Percentiles rank a stretch among this genome's conserved stretches.
These are phyloP conservation scores for Apiospora malaysiana DNA, from an alignment of 2,329 filamentous ascomycete genomes.

Conservation along the genomic window DNA sequence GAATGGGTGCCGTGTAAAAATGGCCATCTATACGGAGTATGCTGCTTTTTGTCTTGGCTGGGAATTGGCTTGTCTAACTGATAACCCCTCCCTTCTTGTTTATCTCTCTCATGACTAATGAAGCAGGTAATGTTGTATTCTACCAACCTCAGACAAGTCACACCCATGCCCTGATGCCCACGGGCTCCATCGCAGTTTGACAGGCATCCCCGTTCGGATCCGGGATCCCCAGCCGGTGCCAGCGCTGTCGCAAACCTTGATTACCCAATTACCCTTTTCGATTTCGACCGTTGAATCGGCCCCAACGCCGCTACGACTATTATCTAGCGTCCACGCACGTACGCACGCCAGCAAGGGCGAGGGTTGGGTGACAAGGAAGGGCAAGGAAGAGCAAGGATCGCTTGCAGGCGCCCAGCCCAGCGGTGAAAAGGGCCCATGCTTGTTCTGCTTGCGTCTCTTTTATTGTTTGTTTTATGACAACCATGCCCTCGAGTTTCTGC, in stretches of 20 bases:
- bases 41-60: too few species aligned
- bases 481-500: too few species aligned
- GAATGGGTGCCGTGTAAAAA: too few species aligned
- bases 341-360: too few species aligned
- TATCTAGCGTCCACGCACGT: too few species aligned
- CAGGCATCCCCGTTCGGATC: neutral
- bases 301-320: too few species aligned
- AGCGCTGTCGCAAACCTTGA: neutral
- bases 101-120: too few species aligned
- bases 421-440: neutral
- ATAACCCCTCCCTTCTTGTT: too few species aligned
- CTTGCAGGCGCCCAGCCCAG: neutral
- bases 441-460: neutral
- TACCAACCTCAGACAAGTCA: neutral
- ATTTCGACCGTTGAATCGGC: neutral
- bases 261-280: neutral
- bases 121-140: neutral
- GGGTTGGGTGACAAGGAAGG: too few species aligned
- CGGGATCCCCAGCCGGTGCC: constrained; percentile 9
- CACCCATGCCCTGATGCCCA: neutral
- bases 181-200: neutral
- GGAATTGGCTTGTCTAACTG: too few species aligned
- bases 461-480: neutral
- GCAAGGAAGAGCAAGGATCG: neutral
- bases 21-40: too few species aligned